phyloP scores from a whole-genome alignment of 116 monocot genomes.

The Papilionanthe hybrid region DNA sequence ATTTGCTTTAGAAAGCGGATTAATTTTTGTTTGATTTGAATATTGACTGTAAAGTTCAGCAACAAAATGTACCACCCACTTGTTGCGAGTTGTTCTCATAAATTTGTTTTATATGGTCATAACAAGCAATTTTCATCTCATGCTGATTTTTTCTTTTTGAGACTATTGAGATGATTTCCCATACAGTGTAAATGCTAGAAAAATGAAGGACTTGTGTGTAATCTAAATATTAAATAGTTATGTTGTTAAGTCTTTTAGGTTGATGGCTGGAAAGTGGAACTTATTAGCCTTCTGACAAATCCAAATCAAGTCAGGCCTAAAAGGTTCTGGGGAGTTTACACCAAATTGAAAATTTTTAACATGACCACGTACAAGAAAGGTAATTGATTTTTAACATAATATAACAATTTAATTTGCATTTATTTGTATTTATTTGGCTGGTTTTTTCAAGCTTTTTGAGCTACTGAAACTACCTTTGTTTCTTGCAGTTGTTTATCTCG shows the following conservation, averaged over 20 bases:
- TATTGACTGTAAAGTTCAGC: too few species aligned
- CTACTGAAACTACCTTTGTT: background rate
- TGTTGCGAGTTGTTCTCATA: too few species aligned
- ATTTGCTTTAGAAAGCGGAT: too few species aligned
- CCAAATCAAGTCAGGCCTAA: slow-evolving; percentile 88
- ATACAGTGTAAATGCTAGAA: background rate
- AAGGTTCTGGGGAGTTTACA: slow-evolving; percentile 99
- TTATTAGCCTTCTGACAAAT: slow-evolving; percentile 80
- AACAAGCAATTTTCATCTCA: background rate
- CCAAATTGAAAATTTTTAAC: slow-evolving; percentile 94
- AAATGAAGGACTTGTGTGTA: background rate
- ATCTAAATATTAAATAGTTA: slow-evolving; percentile 15
- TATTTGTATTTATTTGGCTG: background rate
- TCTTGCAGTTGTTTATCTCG: slow-evolving; percentile 91
- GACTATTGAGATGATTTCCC: background rate
- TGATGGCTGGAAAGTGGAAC: slow-evolving; percentile 97
- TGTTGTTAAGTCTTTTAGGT: slow-evolving; percentile 47
- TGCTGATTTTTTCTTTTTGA: background rate
- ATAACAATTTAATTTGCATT: background rate
- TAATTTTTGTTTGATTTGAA: too few species aligned
- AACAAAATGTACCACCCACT: too few species aligned
- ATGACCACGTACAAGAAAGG: slow-evolving; percentile 97
- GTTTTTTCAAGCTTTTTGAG: background rate
- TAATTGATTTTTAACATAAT: slow-evolving; percentile 19
- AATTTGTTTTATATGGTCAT: background rate